Conservation (phyloP, 2,329 filamentous ascomycete genomes). For the Diaporthe capsici region DNA sequence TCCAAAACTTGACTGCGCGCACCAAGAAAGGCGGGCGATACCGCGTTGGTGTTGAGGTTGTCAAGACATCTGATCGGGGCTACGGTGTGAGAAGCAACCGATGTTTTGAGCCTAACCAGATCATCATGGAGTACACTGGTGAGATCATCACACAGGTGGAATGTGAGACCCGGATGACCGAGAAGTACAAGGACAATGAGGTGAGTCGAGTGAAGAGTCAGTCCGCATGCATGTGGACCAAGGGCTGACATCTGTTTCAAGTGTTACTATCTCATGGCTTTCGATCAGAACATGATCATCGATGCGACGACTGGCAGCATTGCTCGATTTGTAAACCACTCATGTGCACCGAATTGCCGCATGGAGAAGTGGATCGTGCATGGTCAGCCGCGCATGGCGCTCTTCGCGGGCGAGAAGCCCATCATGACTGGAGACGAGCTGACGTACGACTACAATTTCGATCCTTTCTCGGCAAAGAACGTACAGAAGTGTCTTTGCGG, state of each 20-base stretch:
- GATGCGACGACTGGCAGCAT: conserved; percentile 97
- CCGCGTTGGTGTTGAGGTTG: conserved; percentile 93
- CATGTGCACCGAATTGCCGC: conserved; percentile 93
- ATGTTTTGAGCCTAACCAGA: conserved; percentile 88
- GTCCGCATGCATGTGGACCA: neutral
- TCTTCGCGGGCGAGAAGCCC: conserved; percentile 91
- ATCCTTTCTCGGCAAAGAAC: conserved; percentile 78
- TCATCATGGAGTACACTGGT: conserved; percentile 98
- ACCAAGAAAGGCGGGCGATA: conserved; percentile 86
- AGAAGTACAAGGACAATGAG: conserved; percentile 93
- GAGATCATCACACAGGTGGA: conserved; percentile 97
- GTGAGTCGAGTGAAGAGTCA: conserved; percentile 62
- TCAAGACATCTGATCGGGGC: conserved; percentile 90
- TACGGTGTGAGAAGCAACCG: conserved; percentile 94
- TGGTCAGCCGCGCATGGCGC: conserved; percentile 93
- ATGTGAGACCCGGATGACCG: conserved; percentile 93
- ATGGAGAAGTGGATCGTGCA: conserved; percentile 99
- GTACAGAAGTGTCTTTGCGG: conserved; percentile 77
- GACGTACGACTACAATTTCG: conserved; percentile 90
- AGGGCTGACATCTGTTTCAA: conserved; percentile 52
- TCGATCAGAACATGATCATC: conserved; percentile 98
- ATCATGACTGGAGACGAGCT: conserved; percentile 97
- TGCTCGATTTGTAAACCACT: conserved; percentile 98
- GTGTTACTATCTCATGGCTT: conserved; percentile 99
- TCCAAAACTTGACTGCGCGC: conserved; percentile 82